phyloP scores from a whole-genome alignment of 2,329 filamentous ascomycete genomes.

The Cryphonectria japonica region DNA sequence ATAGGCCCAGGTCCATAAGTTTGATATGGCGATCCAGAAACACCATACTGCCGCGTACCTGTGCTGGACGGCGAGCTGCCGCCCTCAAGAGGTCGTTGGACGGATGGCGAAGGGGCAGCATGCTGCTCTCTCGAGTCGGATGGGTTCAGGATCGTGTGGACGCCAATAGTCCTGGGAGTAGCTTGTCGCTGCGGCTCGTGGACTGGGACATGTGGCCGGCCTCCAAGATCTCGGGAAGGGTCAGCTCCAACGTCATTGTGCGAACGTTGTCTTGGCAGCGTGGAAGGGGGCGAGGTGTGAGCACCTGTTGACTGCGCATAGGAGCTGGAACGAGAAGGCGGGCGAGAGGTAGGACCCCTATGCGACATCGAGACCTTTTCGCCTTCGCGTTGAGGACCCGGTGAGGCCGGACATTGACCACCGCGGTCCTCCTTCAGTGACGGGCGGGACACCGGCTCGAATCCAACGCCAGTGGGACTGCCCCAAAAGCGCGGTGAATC shows the following conservation, averaged over 20 bases:
- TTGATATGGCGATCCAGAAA: constrained; percentile 32
- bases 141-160: constrained; percentile 52
- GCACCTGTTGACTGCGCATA: constrained; percentile 47
- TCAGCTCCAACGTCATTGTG: constrained; percentile 38
- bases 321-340: constrained; percentile 56
- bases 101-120: constrained; percentile 28
- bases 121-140: constrained; percentile 37
- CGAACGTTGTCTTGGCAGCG: constrained; percentile 37
- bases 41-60: constrained; percentile 33
- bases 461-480: constrained; percentile 27
- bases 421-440: constrained; percentile 35
- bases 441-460: constrained; percentile 30
- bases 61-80: constrained; percentile 32
- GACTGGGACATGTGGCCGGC: constrained; percentile 36
- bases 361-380: constrained; percentile 68
- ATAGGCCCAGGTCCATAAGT: constrained; percentile 17
- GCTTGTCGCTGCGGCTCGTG: constrained; percentile 37
- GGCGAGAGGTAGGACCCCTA: constrained; percentile 59
- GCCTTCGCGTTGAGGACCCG: constrained; percentile 55
- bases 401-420: constrained; percentile 62
- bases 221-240: constrained; percentile 36
- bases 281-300: constrained; percentile 36
- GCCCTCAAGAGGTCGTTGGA: constrained; percentile 31
- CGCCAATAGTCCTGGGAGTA: constrained; percentile 43
- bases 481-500: constrained; percentile 17